Base-by-base conservation (phyloP, 768 basidiomycete species). In the Gloeostereum incarnatum region DNA sequence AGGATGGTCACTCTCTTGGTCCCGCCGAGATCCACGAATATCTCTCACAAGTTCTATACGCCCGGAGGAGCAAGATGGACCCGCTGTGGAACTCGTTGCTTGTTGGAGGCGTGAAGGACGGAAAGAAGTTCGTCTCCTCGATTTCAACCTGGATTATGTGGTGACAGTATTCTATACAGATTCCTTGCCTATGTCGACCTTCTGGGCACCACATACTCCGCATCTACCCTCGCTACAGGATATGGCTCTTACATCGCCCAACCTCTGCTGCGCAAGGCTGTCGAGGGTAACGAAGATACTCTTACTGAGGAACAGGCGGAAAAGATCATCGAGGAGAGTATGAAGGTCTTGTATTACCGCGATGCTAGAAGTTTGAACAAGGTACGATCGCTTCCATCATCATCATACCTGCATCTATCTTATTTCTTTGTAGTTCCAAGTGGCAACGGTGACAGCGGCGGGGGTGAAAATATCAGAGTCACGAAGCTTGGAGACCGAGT, bases 321-420 rank as follows among this genome's bases (percentile, higher is more conserved):
- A 18, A 63, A 70, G 50, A 82, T 98, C 42, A 54, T 99, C 38
- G 76, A 85, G 51, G 76, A 85, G 35, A 79, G 84, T 55, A 88
- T 99, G 81, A 78, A 80, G 47, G 92, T 98, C 11, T 71, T 99
- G 34, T 98, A 82, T 63, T 99, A 99, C 63, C 78, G 96, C 31
- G 96, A 99, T 50, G 94, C 94, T 5, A 72, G 94, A 48, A 90
- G 87, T 65, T 65, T 93, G 58, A 86, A 98, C 72, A 96, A 97
- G 77, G 93, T 89, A 45, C 22, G 9, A 25, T 32, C 35, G 26
- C 38, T 36, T 25, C 33, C 31, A 37, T 10, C 38, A 19, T 29
- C 14, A 8, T 25, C 8, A 32, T 32, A 19, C 6, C n/a, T 29
- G 27, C 31, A 6, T 6, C 27, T 36, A 18, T 18, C 26, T 39